Evolutionary conservation across 805 yeast species (phyloP).

Genomic region (Teunomyces panamensis): DNA sequence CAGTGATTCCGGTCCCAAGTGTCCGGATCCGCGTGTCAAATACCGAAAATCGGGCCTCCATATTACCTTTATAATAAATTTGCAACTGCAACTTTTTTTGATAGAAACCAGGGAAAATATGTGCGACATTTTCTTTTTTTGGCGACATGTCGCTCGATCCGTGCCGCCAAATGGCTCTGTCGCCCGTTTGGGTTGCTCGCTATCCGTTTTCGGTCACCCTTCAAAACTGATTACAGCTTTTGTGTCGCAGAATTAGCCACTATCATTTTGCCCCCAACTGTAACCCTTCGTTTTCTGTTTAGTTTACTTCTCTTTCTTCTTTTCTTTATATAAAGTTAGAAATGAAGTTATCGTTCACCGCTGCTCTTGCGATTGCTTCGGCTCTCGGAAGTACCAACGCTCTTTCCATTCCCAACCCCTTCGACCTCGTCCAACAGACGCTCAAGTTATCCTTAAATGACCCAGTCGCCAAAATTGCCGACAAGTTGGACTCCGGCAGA

Average conservation of each 20-base stretch:
- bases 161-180: not conserved
- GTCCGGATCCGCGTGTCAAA: conserved; percentile 1
- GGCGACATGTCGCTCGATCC: not conserved
- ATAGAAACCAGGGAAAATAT: not conserved
- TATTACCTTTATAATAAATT: not conserved
- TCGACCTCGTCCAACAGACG: conserved; percentile 15
- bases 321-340: not conserved
- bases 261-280: not conserved
- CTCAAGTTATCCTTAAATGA: conserved; percentile 4
- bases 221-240: not conserved
- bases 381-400: conserved; percentile 17
- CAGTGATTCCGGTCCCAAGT: conserved; percentile 32
- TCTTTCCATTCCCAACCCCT: conserved; percentile 20
- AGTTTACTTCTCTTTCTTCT: not conserved
- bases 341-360: conserved; percentile 20
- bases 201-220: not conserved
- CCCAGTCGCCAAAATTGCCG: conserved; percentile 6
- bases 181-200: not conserved
- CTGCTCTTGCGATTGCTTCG: conserved; percentile 17
- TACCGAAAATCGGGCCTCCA: not conserved
- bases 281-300: not conserved
- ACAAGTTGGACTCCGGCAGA: conserved; percentile 10
- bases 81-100: not conserved
- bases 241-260: not conserved
- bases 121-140: not conserved